Conservation (phyloP, 305 asterid species). For the Petunia hybrid region DNA sequence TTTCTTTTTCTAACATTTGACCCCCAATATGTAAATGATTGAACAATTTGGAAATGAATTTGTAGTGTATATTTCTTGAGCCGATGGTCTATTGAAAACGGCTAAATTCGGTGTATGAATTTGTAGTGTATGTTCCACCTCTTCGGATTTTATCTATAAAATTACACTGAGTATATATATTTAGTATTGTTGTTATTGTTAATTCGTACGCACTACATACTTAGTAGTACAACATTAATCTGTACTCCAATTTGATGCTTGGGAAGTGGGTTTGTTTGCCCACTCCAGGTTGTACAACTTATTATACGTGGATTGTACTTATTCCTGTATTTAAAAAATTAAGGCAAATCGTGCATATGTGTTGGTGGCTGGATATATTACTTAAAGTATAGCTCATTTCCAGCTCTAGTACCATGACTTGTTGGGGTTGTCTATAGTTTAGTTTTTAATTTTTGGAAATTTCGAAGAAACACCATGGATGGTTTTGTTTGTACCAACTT, state of each 20-base stretch:
- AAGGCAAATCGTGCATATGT: conserved; percentile 30
- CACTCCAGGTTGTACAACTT: conserved; percentile 31
- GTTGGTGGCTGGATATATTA: background rate
- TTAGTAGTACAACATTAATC: background rate
- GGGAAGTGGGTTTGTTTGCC: conserved; percentile 29
- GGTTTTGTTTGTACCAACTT: conserved; percentile 3
- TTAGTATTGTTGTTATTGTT: too few species aligned
- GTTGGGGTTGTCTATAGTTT: conserved; percentile 9
- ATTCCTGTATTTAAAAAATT: background rate
- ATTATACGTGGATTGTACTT: conserved; percentile 23
- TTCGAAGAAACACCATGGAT: background rate
- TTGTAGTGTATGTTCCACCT: too few species aligned
- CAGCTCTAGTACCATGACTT: conserved; percentile 11
- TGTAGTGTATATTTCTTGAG: background rate
- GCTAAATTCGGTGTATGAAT: too few species aligned
- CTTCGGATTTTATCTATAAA: too few species aligned
- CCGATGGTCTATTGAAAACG: too few species aligned
- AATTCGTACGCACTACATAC: background rate
- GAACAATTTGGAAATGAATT: conserved; percentile 8
- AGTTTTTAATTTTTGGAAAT: conserved; percentile 19
- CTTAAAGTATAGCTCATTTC: background rate
- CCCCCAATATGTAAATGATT: conserved; percentile 26
- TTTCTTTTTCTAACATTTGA: conserved; percentile 30
- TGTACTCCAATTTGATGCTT: conserved; percentile 20
- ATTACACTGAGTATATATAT: too few species aligned